Base-by-base conservation (phyloP, 768 basidiomycete genomes). In the Termitomyces sp. region DNA sequence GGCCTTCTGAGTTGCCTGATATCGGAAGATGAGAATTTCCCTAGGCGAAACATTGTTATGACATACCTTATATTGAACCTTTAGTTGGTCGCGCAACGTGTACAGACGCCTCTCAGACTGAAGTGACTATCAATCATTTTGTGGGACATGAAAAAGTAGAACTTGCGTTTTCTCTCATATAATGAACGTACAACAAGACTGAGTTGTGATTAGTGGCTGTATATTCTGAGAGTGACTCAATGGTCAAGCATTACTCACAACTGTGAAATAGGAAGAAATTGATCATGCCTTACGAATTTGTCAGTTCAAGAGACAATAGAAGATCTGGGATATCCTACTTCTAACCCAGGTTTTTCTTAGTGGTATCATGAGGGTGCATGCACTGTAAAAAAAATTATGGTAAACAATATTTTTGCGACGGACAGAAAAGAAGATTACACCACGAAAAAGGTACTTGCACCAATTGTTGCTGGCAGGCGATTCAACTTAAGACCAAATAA, bases 181-280 rank as follows among this genome's bases (percentile, higher is more conserved):
- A 86, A 66, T 85, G 83, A 3, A 88, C 80, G 64, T 87, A 91
- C 19, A 94, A 80, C 57, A 96, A 71, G 68, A 95, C 74, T 83
- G 68, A 44, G 46, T 63, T 32, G 53, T 64, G 58, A 61, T 65
- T 51, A 49, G 52, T 21, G 11, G 40, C 3, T 28, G 47, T 56
- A 28, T 47, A 5, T 46, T 24, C 5, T 51, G 44, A n/a, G 26
- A 40, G 38, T 21, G 35, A 43, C 22, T 19, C 22, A 19, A 38
- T 28, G n/a, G 41, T 14, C n/a, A 6, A 51, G 30, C 11, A 24
- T 22, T 8, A 66, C 77, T 67, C 64, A 72, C 76, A 93, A 3
- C 72, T 76, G 58, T 93, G 88, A 67, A 88, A 95, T n/a, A 90
- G 64, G 51, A 86, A 68, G 62, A 90, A 88, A 71, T 86, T 83